Conservation (phyloP, 1,139 yeast species). For the Saccharomyces hybrid region DNA sequence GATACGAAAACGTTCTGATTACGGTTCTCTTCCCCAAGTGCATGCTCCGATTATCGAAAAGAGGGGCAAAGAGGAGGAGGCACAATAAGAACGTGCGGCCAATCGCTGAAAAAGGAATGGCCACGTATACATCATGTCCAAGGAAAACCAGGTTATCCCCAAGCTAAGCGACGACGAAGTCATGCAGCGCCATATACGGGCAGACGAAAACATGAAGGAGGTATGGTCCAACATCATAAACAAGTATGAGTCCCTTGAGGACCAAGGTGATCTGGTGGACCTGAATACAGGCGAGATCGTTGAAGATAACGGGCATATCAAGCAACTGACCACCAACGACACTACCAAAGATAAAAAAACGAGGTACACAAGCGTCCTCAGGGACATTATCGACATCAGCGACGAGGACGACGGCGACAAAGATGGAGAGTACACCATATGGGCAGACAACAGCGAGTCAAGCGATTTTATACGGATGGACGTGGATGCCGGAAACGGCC, state of each 20-base stretch:
- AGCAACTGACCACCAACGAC: constrained; percentile 18
- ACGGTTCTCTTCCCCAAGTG: not conserved
- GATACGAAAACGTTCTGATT: not conserved
- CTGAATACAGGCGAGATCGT: constrained; percentile 51
- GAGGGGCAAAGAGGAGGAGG: not conserved
- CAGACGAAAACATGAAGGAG: constrained; percentile 31
- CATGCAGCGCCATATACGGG: constrained; percentile 33
- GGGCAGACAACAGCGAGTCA: constrained; percentile 11
- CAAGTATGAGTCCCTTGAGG: constrained; percentile 46
- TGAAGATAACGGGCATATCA: constrained; percentile 58
- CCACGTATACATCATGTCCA: constrained; percentile 26
- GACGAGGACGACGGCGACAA: constrained; percentile 5
- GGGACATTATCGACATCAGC: constrained; percentile 18
- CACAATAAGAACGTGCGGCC: not conserved
- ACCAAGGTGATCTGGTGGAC: constrained; percentile 63
- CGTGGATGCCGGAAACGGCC: not conserved
- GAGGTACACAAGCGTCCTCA: constrained; percentile 18
- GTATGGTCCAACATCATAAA: constrained; percentile 50
- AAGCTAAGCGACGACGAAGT: constrained; percentile 31
- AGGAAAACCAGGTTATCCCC: constrained; percentile 29
- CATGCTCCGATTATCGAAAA: not conserved
- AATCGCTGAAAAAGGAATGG: constrained; percentile 11
- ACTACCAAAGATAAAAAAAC: constrained; percentile 5
- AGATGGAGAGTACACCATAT: constrained; percentile 7
- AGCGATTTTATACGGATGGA: not conserved